Base-by-base conservation (phyloP, 495 filamentous ascomycete genomes). In the Penicillium cosmopolitanum region DNA sequence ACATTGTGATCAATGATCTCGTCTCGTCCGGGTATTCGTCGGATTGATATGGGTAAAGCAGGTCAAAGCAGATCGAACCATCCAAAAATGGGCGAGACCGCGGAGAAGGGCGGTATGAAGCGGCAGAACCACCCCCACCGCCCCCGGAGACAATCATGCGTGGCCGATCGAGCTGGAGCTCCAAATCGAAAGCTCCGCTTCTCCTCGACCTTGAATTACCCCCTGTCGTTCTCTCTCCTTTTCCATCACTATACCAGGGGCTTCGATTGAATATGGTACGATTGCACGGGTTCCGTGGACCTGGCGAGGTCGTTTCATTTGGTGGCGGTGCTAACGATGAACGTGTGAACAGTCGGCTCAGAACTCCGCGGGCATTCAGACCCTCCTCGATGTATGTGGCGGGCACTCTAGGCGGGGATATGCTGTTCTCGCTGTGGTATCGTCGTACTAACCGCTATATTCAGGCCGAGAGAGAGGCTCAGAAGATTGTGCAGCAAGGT, bases 401-500 rank as follows among this genome's bases (percentile, higher is more conserved):
- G 28, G 28, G 28, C 58, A 28, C 23, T 44, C 6, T 16, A 5
- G 42, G 3, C 16, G 28, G 44, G 16, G 21, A 16, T 21, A 5
- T 10, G 21, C 23, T 25, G 40, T 23, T 19, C 11, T 15, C 40
- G 12, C 9, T 19, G 5, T 18, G 16, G 34, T n/a, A 11, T 46
- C 6, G 35, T 23, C 11, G 55, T 56, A 67, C 78, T 84, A 56
- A 79, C 4, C 56, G 12, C 11, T 38, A 21, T 47, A 19, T 52
- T 31, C 70, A 98, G 95, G 93, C 96, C 54, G 95, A 98, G 85
- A 89, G 92, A 80, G 95, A 98, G 78, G 95, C 95, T 64, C 93
- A 97, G 78, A 97, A 97, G 83, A 98, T 98, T 73, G 95, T 98
- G 34, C 93, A 97, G 74, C 90, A 93, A 88, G 87, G 93, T 95